These are phyloP conservation scores for Marvania coccoides DNA, from an alignment of 139 green algal genomes.

Conservation along the genomic window DNA sequence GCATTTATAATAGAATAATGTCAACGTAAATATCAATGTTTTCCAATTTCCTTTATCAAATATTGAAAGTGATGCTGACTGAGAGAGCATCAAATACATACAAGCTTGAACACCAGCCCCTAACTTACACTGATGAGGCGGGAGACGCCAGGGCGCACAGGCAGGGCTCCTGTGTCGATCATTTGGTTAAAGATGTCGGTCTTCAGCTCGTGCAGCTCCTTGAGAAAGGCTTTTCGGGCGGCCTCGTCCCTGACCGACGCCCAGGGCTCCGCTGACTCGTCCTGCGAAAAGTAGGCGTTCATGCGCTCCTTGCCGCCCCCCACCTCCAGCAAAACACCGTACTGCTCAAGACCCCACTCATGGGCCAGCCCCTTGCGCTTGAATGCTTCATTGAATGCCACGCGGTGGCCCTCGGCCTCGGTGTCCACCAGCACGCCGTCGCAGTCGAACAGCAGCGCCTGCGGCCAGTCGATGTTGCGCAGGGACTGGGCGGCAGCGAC, in stretches of 20 bases:
- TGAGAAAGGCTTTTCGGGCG: constrained; percentile 60
- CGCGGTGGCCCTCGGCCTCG: constrained; percentile 64
- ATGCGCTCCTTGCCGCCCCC: constrained; percentile 98
- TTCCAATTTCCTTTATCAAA: not conserved
- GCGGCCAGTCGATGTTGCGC: constrained; percentile 35
- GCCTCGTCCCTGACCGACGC: constrained; percentile 15
- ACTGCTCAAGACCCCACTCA: constrained; percentile 85
- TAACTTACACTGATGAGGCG: constrained; percentile 58
- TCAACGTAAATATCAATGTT: no score
- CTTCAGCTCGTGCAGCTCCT: constrained; percentile 89
- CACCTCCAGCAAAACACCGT: constrained; percentile 91
- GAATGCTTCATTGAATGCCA: constrained; percentile 95
- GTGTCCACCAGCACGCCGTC: constrained; percentile 95
- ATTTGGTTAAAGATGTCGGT: constrained; percentile 94
- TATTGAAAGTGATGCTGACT: not conserved
- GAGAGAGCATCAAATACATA: not conserved
- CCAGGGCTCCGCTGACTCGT: constrained; percentile 31
- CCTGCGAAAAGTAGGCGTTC: constrained; percentile 83
- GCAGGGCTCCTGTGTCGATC: constrained; percentile 79
- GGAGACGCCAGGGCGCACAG: constrained; percentile 82
- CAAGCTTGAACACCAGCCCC: not conserved
- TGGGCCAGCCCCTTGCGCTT: constrained; percentile 69
- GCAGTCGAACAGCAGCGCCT: constrained; percentile 89
- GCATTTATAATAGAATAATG: constrained; percentile 33
- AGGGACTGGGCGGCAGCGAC: constrained; percentile 17